A percentile compares a stretch with the other conserved stretches of the same genome.
Conservation (phyloP, 805 yeast genomes). For the Babjeviella inositovora region DNA sequence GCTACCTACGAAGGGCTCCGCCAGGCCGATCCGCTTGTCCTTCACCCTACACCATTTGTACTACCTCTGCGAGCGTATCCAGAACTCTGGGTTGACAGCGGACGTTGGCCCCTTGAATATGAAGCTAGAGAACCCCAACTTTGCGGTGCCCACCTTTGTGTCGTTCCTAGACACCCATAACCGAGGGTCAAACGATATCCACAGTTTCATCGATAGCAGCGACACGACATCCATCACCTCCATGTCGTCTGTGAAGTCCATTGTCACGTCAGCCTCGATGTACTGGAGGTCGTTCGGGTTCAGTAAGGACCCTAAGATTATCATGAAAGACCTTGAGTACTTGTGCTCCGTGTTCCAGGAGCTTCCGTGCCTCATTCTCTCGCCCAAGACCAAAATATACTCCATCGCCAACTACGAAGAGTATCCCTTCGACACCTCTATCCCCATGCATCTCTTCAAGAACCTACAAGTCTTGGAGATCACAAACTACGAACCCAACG, state of each 20-base stretch:
- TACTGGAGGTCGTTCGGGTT: conserved; percentile 23
- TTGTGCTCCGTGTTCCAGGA: conserved; percentile 48
- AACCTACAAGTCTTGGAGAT: conserved; percentile 47
- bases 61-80: conserved; percentile 39
- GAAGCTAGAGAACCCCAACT: conserved; percentile 37
- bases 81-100: conserved; percentile 26
- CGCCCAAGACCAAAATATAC: conserved; percentile 42
- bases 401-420: conserved; percentile 49
- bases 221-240: conserved; percentile 36
- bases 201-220: too few species aligned
- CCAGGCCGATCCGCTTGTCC: conserved; percentile 37
- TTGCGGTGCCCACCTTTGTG: conserved; percentile 33
- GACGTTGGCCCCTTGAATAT: conserved; percentile 50
- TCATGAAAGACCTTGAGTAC: conserved; percentile 32
- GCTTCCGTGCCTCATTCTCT: conserved; percentile 43
- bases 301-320: conserved; percentile 1
- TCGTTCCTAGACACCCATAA: conserved; percentile 43
- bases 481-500: conserved; percentile 44
- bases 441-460: conserved; percentile 45
- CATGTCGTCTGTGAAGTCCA: conserved; percentile 39
- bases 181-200: conserved; percentile 20
- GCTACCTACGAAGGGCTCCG: too few species aligned
- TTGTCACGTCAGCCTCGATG: conserved; percentile 21
- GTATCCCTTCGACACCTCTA: conserved; percentile 56
- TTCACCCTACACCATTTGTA: conserved; percentile 50